phyloP scores from a whole-genome alignment of 192 early-diverging fungal genomes.

The Gigaspora rosea region DNA sequence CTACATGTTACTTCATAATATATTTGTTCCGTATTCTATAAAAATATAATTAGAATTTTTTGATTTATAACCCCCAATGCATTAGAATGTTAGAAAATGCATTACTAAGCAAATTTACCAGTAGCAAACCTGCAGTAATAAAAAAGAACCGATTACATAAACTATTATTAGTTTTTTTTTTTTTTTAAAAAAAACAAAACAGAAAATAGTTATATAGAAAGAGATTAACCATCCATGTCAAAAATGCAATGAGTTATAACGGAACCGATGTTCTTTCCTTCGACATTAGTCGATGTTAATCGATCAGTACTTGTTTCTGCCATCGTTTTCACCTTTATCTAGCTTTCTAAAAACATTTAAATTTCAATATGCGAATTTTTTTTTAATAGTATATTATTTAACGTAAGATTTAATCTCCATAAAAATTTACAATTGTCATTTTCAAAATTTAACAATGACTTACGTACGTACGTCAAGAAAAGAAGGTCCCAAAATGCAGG shows the following conservation, averaged over 20 bases:
- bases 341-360: too few species aligned
- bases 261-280: too few species aligned
- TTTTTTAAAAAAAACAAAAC: not conserved
- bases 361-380: too few species aligned
- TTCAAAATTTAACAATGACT: too few species aligned
- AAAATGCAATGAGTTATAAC: constrained; percentile 20
- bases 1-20: not conserved
- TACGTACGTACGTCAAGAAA: too few species aligned
- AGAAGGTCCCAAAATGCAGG: too few species aligned
- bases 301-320: too few species aligned
- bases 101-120: not conserved
- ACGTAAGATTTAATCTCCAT: too few species aligned
- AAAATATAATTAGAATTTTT: not conserved
- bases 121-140: not conserved
- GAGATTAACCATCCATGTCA: constrained; percentile 20
- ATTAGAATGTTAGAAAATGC: not conserved
- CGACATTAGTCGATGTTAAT: too few species aligned
- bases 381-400: too few species aligned
- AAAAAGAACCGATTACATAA: not conserved
- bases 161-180: not conserved
- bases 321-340: too few species aligned
- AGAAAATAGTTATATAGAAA: not conserved
- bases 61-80: not conserved
- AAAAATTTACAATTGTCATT: too few species aligned
- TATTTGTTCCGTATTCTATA: not conserved